Percentiles rank a stretch among this genome's conserved stretches.
phyloP scores from a whole-genome alignment of 2,329 filamentous ascomycete genomes.

The Diaporthe amygdali region DNA sequence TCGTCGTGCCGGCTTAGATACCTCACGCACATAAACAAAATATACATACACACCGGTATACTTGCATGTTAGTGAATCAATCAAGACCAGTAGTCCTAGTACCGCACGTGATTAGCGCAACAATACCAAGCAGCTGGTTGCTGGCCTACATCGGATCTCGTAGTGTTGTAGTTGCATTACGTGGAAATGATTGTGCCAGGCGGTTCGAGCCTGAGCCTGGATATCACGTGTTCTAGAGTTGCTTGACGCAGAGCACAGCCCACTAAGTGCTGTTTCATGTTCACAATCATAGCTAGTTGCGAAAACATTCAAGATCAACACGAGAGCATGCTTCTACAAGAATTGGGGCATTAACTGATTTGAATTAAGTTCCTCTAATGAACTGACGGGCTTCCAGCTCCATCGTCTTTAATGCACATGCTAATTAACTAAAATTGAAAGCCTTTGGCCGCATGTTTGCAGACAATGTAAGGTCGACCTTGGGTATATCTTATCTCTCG shows the following conservation, averaged over 20 bases:
- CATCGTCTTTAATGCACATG: constrained; percentile 27
- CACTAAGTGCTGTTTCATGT: no score
- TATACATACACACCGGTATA: not conserved
- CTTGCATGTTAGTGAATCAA: not conserved
- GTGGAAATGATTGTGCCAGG: no score
- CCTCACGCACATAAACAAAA: not conserved
- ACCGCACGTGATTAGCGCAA: no score
- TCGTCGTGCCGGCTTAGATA: constrained; percentile 40
- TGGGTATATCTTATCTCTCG: constrained; percentile 28
- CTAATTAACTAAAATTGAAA: constrained; percentile 25
- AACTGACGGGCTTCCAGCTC: constrained; percentile 25
- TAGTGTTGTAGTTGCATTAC: no score
- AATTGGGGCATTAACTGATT: constrained; percentile 24
- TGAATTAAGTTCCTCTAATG: constrained; percentile 31
- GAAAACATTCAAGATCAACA: not conserved
- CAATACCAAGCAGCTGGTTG: no score
- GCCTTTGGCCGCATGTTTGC: constrained; percentile 23
- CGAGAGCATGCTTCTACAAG: not conserved
- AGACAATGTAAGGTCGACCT: constrained; percentile 20
- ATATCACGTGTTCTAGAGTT: no score
- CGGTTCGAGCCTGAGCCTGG: no score
- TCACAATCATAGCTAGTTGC: not conserved
- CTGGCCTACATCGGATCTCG: no score
- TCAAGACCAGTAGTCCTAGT: no score
- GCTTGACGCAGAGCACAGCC: no score